Evolutionary conservation across 2,329 filamentous ascomycete species (phyloP), one percentile per base, ranked within the genome.

Genomic region (Aspergillus luchuensis): DNA sequence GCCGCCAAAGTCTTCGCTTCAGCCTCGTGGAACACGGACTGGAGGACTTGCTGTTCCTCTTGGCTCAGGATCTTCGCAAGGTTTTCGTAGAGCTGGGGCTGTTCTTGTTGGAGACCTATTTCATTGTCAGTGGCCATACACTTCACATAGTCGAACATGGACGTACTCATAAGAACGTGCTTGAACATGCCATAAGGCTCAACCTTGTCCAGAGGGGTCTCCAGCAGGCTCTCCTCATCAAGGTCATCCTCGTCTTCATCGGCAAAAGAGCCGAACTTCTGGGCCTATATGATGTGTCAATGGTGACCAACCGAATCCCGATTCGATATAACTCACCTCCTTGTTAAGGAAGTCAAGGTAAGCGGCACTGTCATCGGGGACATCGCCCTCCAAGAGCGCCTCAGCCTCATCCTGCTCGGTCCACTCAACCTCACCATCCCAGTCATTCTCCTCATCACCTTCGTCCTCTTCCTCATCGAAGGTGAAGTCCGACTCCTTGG

Each of bases 301-400:
- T 63, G 53, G 15, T 39, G 21, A 47, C 43, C 3, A 23, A 7
- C n/a, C 33, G 36, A 47, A 25, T 30, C 5, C 19, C 7, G 10
- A 41, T 4, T 50, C 43, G 10, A 21, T 25, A 58, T 28, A 25
- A 71, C 82, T 74, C 73, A 89, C 90, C 82, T 98, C 94, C 74
- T 96, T 91, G 69, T 94, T 96, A 28, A 99, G 80, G 81, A 99
- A 99, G 67, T 98, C 93, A 50, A 99, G 86, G 75, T 99, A 99
- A 5, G 94, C 92, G 23, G 91, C 90, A 75, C 91, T 95, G 78
- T 98, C 94, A 70, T 97, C 94, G 72, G 92, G 91, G 69, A 88
- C 84, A 63, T 97, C 89, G 3, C 75, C 77, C 57, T 85, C 85
- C 43, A 76, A 82, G 50, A 83, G 82, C 28, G 77, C 78, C 64